Base-by-base conservation (phyloP, 2,329 filamentous ascomycete species). In the Pseudogymnoascus sp. region DNA sequence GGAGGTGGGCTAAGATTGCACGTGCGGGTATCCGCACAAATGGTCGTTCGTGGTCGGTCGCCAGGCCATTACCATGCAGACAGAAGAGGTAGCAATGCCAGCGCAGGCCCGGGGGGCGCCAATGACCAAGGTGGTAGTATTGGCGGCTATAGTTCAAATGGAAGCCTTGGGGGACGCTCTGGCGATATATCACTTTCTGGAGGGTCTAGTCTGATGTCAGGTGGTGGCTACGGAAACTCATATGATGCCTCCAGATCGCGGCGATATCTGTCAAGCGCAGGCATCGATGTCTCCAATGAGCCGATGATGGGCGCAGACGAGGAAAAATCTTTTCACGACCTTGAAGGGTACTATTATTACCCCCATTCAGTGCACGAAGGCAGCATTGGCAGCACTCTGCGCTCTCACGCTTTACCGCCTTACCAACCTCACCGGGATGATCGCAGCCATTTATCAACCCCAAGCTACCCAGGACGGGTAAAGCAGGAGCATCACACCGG, bases 41-140 rank as follows among this genome's bases (percentile, higher is more conserved):
- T 88, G 75, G 85, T 88, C 8, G 85, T 88, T n/a, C 82, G 86
- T 28, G 86, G 86, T 23, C 79, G 86, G 25, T 86, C 83, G 23
- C 86, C 86, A 1, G 85, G 85, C 1, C 86, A 86, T 68, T 86
- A 86, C 71, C 81, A 82, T 62, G 81, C 82, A 63, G 79, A 80
- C 38, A 74, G 81, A 33, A 77, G 81, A 62, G 76, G 80, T 59
- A 71, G 69, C 58, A 83, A 80, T 66, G 76, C 80, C 12, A 83
- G 82, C 64, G 81, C 83, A 69, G 83, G 83, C 7, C 80, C 82
- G 1, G 82, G 83, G 61, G 81, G 82, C 5, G 63, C 68, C 11
- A 71, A 69, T 1, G 69, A 69, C 25, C 63, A 65, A 35, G 67
- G 69, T 28, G 70, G 69, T 18, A 62, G 63, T 7, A 66, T 64